Conservation (phyloP, 225 moss, liverwort and hornwort genomes). For the Pseudoscleropodium purum region DNA sequence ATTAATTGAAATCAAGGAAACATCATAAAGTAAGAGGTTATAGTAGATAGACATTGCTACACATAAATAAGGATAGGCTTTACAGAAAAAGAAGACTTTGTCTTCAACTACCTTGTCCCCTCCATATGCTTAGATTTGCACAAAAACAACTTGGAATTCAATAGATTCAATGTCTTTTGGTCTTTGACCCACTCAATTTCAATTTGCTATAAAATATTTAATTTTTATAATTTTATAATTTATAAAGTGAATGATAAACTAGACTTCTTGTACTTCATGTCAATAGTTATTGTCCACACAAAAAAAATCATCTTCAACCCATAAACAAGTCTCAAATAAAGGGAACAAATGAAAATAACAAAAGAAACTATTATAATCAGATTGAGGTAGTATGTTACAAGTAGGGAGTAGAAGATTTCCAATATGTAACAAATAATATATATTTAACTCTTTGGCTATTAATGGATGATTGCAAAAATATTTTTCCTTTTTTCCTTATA, state of each 20-base stretch:
- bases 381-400: background rate
- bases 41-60: fast-evolving
- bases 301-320: background rate
- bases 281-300: background rate
- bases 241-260: too few relatives aligned
- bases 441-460: background rate
- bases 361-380: background rate
- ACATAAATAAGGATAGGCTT: background rate
- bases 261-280: background rate
- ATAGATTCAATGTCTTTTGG: background rate
- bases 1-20: background rate
- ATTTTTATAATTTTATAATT: too few relatives aligned
- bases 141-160: fast-evolving
- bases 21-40: background rate
- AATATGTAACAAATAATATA: background rate
- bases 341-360: background rate
- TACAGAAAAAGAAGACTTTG: background rate
- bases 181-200: background rate
- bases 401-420: background rate
- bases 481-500: too few relatives aligned
- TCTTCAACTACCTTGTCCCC: background rate
- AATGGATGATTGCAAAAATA: too few relatives aligned
- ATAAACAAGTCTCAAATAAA: background rate
- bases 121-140: background rate
- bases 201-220: too few relatives aligned